A percentile compares a stretch with the other conserved stretches of the same genome.
Conservation (phyloP, 768 basidiomycete genomes). For the Porphyrellus cyaneotinctus region DNA sequence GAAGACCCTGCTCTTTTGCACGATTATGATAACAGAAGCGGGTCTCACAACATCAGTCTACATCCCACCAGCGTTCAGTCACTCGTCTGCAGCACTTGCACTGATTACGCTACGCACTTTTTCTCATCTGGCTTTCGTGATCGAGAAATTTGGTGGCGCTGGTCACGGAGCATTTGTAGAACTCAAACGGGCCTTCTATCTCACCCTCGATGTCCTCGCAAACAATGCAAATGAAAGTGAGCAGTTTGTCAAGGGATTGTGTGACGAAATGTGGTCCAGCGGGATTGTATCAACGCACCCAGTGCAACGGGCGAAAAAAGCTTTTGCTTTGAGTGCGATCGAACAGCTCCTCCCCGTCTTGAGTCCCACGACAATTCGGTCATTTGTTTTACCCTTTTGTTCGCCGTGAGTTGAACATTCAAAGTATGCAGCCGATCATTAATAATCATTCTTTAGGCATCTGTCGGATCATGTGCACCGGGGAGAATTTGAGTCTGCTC, state of each 20-base stretch:
- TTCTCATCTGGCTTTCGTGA: conserved; percentile 68
- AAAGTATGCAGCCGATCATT: not conserved
- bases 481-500: conserved; percentile 83
- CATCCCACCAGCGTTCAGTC: conserved; percentile 38
- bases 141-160: conserved; percentile 73
- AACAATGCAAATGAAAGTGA: conserved; percentile 35
- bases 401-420: conserved; percentile 50
- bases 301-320: conserved; percentile 37
- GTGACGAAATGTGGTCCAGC: conserved; percentile 28
- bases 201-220: conserved; percentile 70
- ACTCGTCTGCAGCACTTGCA: conserved; percentile 48
- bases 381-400: conserved; percentile 56
- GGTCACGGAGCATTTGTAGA: conserved; percentile 59
- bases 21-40: conserved; percentile 64
- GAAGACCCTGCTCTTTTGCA: conserved; percentile 74
- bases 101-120: conserved; percentile 52
- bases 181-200: conserved; percentile 70
- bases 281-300: conserved; percentile 22
- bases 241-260: conserved; percentile 37
- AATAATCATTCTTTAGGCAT: conserved; percentile 40
- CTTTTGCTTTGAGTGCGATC: conserved; percentile 67
- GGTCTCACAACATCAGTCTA: conserved; percentile 54
- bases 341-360: conserved; percentile 75
- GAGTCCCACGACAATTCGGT: conserved; percentile 47
- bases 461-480: conserved; percentile 54